Evolutionary conservation across 1,284 basidiomycete genomes (phyloP), one percentile per base, ranked within the genome.

Genomic region (Papiliotrema nemorosa): DNA sequence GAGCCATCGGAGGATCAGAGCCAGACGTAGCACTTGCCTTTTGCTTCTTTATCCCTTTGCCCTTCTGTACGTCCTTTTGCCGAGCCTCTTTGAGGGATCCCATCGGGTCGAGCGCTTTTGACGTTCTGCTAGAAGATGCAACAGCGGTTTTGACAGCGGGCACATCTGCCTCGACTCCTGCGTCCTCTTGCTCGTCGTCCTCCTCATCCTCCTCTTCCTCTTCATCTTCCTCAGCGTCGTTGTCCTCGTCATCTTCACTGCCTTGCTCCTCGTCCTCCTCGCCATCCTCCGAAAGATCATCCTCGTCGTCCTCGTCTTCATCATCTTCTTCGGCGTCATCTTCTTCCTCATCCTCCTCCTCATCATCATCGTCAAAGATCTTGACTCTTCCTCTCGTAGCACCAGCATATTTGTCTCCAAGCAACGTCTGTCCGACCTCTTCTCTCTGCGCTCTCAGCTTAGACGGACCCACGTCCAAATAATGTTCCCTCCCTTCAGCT

Each of bases 21-120:
- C 16, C 14, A 27, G 21, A 22, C n/a, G n/a, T n/a, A 29, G 18
- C 37, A 78, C 85, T 59, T 64, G 88, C 91, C 51, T 90, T 81
- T 74, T 97, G 92, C 57, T 81, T 81, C 47, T 83, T 80, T 53
- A 97, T 84, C 9, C 87, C 88, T 56, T 81, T 81, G 2, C 91
- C 92, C 73, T 96, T 81, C 36, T 75, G 70, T 41, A 79, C 67
- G 52, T 80, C 78, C 55, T 74, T 75, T 36, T 52, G 33, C 10
- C 71, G 58, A 7, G 69, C 64, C 31, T 65, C 65, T 22, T 64
- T 56, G 1, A 75, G 58, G 2, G 67, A 60, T 4, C 70, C 69
- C 14, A 84, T 80, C 18, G 78, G 76, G 41, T 77, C 74, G 33
- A 74, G 70, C n/a, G 67, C 43, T 51, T 64, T 44, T 18, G 44